Conservation (phyloP, 1,284 basidiomycete genomes). For the Psilocybe mexicana region DNA sequence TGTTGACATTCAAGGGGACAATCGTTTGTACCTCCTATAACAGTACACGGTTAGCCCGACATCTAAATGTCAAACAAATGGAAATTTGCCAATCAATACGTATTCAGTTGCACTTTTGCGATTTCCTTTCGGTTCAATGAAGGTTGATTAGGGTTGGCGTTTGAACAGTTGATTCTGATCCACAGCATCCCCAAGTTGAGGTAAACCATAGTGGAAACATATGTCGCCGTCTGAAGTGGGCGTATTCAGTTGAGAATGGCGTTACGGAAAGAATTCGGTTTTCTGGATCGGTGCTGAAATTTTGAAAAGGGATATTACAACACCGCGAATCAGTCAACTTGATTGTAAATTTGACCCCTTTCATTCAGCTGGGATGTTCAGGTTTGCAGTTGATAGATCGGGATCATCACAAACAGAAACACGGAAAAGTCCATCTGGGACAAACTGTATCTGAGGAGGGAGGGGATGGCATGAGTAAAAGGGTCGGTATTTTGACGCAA, state of each 20-base stretch:
- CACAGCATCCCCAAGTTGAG: too few species aligned
- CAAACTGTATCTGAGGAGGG: slow-evolving; percentile 5
- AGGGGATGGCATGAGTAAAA: slow-evolving; percentile 6
- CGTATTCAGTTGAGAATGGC: background rate
- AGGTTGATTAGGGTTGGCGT: background rate
- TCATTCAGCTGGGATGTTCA: background rate
- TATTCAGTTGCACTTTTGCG: background rate
- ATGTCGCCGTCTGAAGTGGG: background rate
- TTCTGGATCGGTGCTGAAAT: too few species aligned
- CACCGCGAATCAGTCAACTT: too few species aligned
- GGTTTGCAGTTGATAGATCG: background rate
- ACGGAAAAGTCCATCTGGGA: background rate
- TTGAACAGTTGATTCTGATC: background rate
- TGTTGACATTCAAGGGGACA: background rate
- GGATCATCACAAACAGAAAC: background rate
- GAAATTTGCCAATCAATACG: slow-evolving; percentile 12
- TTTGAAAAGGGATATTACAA: too few species aligned
- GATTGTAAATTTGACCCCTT: too few species aligned
- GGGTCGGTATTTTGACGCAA: background rate
- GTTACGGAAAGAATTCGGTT: background rate
- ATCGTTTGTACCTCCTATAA: background rate
- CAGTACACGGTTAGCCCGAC: background rate
- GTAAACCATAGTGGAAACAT: too few species aligned
- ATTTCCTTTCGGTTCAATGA: background rate
- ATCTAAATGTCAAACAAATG: background rate